Conservation (phyloP, 257 asterid species). For the Jaltomata sinuosa region DNA sequence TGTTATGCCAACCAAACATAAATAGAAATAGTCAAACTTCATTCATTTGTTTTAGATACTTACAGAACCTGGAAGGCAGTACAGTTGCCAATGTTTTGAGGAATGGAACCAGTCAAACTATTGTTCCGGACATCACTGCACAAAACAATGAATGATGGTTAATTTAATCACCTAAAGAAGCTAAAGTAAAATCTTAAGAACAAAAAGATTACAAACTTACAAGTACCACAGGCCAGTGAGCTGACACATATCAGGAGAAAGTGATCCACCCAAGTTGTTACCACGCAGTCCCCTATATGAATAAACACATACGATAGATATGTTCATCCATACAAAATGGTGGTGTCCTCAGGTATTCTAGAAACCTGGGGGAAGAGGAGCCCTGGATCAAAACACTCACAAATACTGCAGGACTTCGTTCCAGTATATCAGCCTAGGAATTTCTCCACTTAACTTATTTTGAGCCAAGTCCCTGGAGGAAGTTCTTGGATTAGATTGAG, state of each 20-base stretch:
- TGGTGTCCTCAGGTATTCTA: not conserved
- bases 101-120: conserved; percentile 85
- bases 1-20: not conserved
- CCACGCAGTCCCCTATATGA: conserved; percentile 72
- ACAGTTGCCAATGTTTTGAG: conserved; percentile 82
- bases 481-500: not conserved
- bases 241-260: conserved; percentile 94
- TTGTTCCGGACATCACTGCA: conserved; percentile 92
- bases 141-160: not conserved
- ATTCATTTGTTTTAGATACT: conserved; percentile 26
- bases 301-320: not conserved
- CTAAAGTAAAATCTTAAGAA: not conserved
- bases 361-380: not conserved
- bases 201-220: conserved; percentile 38
- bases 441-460: conserved; percentile 83
- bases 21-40: not conserved
- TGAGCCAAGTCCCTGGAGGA: conserved; percentile 79
- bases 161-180: not conserved
- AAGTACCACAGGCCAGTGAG: conserved; percentile 94
- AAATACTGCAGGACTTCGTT: conserved; percentile 88
- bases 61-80: conserved; percentile 98
- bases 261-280: conserved; percentile 73
- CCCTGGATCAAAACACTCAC: conserved; percentile 33
- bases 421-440: conserved; percentile 91
- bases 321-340: not conserved